Evolutionary conservation across 495 filamentous ascomycete species (phyloP), one percentile per base, ranked within the genome.

Genomic region (Choiromyces venosus): DNA sequence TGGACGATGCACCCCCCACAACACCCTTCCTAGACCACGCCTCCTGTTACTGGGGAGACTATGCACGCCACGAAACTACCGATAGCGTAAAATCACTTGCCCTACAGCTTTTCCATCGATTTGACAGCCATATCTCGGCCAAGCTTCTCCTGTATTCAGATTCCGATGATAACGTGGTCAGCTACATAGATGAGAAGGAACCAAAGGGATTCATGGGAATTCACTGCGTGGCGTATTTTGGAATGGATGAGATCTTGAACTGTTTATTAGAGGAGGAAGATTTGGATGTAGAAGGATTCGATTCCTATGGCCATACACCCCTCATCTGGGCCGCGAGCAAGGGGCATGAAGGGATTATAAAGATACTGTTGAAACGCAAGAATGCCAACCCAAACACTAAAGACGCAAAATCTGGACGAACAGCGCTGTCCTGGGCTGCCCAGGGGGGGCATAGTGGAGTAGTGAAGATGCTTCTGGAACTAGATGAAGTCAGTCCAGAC

Each of bases 351-450:
- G 71, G 44, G 10, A 74, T 82, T 36, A 73, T 84, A 8, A n/a
- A n/a, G n/a, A n/a, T n/a, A n/a, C n/a, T n/a, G n/a, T 76, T 73
- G 33, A 5, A 25, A 7, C 67, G 66, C 14, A 35, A 37, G 29
- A 67, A 69, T 40, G 71, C 70, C 35, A 35, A 73, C 33, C 39
- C 42, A 52, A 67, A 80, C 25, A 25, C 65, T 6, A 67, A 56
- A 56, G 52, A 73, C n/a, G n/a, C n/a, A 46, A 69, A 33, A 16
- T 71, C 73, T 40, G 72, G 73, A 21, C 75, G 75, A 44, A 78
- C 82, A 37, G 76, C 82, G 56, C 77, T 83, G 9, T 82, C 75
- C 16, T 77, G 72, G 72, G 82, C 82, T 19, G 79, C 82, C 52
- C 65, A 73, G 52, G 74, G 73, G 35, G 80, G 80, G n/a, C 73